Evolutionary conservation across 2,329 filamentous ascomycete genomes (phyloP), one percentile per base, ranked within the genome.

Genomic region (Fonsecaea pedrosoi): DNA sequence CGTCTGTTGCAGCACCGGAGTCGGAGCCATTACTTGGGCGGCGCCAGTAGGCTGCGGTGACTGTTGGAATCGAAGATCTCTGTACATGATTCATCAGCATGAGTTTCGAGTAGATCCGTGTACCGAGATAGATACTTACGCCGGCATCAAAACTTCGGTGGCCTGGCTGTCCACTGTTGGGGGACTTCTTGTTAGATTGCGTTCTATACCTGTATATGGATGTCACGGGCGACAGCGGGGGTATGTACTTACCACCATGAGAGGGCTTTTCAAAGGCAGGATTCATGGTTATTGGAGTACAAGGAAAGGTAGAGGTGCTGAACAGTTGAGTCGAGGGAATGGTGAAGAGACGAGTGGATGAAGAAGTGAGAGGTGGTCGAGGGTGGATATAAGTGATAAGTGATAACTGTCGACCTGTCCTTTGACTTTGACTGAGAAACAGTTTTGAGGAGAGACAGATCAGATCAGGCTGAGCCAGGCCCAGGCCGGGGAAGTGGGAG

Each of bases 81-180:
- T 50, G 21, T 2, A 5, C 9, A 18, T 12, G 5, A 25, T 25
- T 25, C 45, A 25, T 50, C 18, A 50, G 45, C 13, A 50, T 3
- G n/a, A 48, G 5, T 18, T 8, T 8, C 42, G n/a, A 15, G 42
- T 2, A 25, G 25, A 25, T 25, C 25, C 25, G 25, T 25, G 25
- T 1, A 25, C 25, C 7, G 45, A 10, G 18, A 1, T 50, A 10
- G 21, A 8, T 50, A 50, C 45, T 25, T 50, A 50, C 45, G 18
- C 45, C 18, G 45, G 45, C 45, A 50, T 50, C 45, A 50, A 25
- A 9, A 50, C 45, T 50, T 50, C 45, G 45, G 18, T 50, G 18
- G 45, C 45, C 21, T 50, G 45, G 3, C 8, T 50, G 0, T 50
- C 45, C 45, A 25, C 45, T 50, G 21, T 25, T 18, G 42, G 21